Conservation (phyloP, 371 early-diverging fungal species). For the Rozella allomycis region DNA sequence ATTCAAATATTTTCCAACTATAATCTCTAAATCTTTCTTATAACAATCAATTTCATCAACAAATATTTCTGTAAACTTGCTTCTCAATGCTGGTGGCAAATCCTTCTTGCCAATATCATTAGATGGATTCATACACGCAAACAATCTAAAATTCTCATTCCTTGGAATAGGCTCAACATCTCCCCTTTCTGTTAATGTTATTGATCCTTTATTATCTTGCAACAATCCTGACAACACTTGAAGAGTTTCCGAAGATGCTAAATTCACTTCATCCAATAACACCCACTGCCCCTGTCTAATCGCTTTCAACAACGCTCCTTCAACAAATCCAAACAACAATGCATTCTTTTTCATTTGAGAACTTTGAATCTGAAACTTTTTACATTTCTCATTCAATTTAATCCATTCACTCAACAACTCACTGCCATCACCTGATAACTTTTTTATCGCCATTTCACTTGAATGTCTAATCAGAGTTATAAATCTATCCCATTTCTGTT, state of each 20-base stretch:
- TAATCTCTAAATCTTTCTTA: slow-evolving; percentile 53
- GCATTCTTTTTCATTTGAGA: slow-evolving; percentile 43
- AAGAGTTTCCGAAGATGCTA: slow-evolving; percentile 84
- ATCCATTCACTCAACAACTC: slow-evolving; percentile 17
- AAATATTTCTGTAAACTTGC: slow-evolving; percentile 82
- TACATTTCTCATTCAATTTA: slow-evolving; percentile 27
- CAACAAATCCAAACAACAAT: slow-evolving; percentile 77
- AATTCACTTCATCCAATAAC: slow-evolving; percentile 96
- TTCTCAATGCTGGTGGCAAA: slow-evolving; percentile 71
- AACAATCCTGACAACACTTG: slow-evolving; percentile 74
- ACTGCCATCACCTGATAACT: not conserved
- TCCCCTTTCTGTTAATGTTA: slow-evolving; percentile 73
- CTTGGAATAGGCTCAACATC: slow-evolving; percentile 62
- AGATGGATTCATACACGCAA: slow-evolving; percentile 99
- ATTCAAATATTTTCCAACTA: slow-evolving; percentile 50
- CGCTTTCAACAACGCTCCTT: slow-evolving; percentile 80
- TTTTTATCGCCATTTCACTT: too few relatives aligned
- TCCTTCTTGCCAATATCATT: slow-evolving; percentile 95
- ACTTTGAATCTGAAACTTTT: slow-evolving; percentile 43
- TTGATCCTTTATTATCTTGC: slow-evolving; percentile 52
- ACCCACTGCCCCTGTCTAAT: slow-evolving; percentile 88
- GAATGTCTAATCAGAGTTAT: too few relatives aligned
- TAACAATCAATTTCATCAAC: slow-evolving; percentile 72
- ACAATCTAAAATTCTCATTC: slow-evolving; percentile 87
- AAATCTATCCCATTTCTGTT: slow-evolving; percentile 58